Percentiles rank a stretch among this genome's conserved stretches.
Conservation (phyloP, 1,284 basidiomycete species). For the Volvariella volvacea region DNA sequence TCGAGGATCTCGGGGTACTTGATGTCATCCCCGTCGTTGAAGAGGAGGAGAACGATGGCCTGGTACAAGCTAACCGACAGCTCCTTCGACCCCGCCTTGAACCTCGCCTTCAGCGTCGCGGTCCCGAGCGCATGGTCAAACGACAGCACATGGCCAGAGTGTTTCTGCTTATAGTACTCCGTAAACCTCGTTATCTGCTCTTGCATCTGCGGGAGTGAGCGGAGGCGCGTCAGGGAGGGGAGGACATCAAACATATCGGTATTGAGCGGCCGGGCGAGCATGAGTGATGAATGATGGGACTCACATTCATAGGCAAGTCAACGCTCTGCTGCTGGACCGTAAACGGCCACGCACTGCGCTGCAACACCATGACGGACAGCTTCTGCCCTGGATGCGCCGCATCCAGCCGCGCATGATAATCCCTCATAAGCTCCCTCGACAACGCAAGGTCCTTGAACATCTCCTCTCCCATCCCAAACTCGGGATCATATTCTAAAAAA, state of each 20-base stretch:
- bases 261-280: neutral
- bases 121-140: conserved; percentile 85
- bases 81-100: conserved; percentile 75
- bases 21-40: conserved; percentile 66
- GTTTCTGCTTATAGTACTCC: conserved; percentile 69
- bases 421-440: conserved; percentile 61
- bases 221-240: neutral
- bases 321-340: conserved; percentile 40
- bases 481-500: conserved; percentile 73
- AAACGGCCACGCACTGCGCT: conserved; percentile 76
- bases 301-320: conserved; percentile 46
- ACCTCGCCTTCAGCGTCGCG: conserved; percentile 64
- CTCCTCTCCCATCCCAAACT: conserved; percentile 82
- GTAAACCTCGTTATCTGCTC: conserved; percentile 56
- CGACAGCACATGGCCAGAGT: conserved; percentile 65
- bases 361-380: conserved; percentile 65
- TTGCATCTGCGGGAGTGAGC: conserved; percentile 52
- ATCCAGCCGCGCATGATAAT: conserved; percentile 41
- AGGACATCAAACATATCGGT: neutral
- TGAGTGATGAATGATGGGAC: conserved; percentile 12
- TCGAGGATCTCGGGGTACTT: conserved; percentile 65
- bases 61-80: conserved; percentile 90
- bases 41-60: conserved; percentile 82
- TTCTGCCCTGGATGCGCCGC: conserved; percentile 28
- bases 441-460: conserved; percentile 86